Evolutionary conservation across 2,329 filamentous ascomycete genomes (phyloP).

Genomic region (Penicillium janthinellum): DNA sequence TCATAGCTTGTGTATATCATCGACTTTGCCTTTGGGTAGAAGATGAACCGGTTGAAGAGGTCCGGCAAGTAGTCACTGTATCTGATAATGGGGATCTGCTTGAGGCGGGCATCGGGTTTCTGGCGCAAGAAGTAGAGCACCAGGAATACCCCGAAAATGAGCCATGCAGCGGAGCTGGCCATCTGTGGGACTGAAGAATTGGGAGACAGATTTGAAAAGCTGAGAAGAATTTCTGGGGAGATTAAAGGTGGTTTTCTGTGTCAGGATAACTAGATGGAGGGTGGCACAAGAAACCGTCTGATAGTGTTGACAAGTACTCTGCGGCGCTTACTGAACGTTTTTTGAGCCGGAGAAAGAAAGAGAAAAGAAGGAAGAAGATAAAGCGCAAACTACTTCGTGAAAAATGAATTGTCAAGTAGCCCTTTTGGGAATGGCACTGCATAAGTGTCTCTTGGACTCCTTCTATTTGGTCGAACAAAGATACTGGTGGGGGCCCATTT

Average conservation of each 20-base stretch:
- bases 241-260: conserved; percentile 2
- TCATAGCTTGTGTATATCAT: conserved; percentile 32
- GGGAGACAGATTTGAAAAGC: neutral
- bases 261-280: conserved; percentile 7
- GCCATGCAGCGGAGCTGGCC: conserved; percentile 9
- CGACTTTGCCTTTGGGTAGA: conserved; percentile 23
- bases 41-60: conserved; percentile 31
- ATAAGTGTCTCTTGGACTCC: neutral
- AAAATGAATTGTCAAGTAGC: neutral
- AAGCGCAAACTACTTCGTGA: neutral
- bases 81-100: conserved; percentile 27
- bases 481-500: neutral
- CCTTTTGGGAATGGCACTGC: neutral
- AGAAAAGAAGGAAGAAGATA: neutral
- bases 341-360: neutral
- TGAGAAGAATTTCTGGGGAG: neutral
- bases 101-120: conserved; percentile 11
- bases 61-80: conserved; percentile 25
- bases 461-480: neutral
- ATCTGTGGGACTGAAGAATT: conserved; percentile 2
- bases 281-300: conserved; percentile 22
- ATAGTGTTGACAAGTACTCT: conserved; percentile 15
- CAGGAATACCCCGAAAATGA: conserved; percentile 14
- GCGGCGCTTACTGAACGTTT: neutral
- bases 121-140: conserved; percentile 13